Base-by-base conservation (phyloP, 2,329 filamentous ascomycete species). In the Ophiostoma piceae region DNA sequence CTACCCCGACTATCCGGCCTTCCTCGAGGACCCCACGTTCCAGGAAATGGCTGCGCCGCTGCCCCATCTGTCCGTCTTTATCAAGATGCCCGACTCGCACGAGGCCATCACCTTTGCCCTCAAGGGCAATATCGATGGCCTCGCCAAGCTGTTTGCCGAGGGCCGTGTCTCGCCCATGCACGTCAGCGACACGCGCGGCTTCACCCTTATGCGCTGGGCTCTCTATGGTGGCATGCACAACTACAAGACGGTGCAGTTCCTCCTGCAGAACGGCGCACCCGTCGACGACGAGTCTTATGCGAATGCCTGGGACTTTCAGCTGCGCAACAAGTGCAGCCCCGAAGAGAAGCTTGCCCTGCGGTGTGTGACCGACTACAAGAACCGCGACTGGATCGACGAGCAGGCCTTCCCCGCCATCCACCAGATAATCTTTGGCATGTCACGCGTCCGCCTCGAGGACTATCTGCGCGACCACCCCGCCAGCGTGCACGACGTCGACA, bases 161-260 rank as follows among this genome's bases (percentile, higher is more conserved):
- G 62, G 62, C 6, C 62, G 62, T 14, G 35, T 39, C 4, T 37
- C 32, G 14, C 62, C 62, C 32, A 65, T 37, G 32, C 32, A 39
- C 62, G 35, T 39, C 6, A 65, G 62, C 32, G 14, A 65, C 32
- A 65, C 62, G 35, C 62, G 62, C 62, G 32, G 62, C 32, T 65
- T 65, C 29, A 37, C 62, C 29, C 62, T 65, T 16, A 37, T 37
- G 62, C 62, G 62, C 32, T 65, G 62, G 62, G 62, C 62, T 1
- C 62, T 65, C 4, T 65, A 65, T 5, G 62, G 62, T 16, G 62
- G 62, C 32, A 65, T 65, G 62, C 62, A 65, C 62, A 65, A 65
- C 35, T 65, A 65, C 35, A 39, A 37, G 19, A 65, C 35, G 0
- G 62, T 65, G 16, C 32, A 65, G 35, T 65, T 65, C 29, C 62